These are phyloP conservation scores for Ramaria rubella DNA, from an alignment of 768 basidiomycete species.

Conservation along the genomic window DNA sequence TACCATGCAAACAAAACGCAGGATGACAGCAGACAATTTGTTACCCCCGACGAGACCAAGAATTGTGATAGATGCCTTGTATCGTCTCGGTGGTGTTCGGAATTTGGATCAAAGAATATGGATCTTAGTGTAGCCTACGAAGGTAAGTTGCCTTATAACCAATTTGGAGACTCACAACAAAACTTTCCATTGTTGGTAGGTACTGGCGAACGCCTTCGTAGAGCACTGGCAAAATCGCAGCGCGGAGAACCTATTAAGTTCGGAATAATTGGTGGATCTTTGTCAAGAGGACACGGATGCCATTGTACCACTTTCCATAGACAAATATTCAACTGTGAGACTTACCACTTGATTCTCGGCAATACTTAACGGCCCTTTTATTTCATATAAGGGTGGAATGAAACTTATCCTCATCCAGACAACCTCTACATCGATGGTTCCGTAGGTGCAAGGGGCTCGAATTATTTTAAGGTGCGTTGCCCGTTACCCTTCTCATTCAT, in stretches of 20 bases:
- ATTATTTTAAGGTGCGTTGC: slow-evolving; percentile 8
- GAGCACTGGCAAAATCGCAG: neutral
- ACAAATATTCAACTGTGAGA: slow-evolving; percentile 6
- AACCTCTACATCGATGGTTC: neutral
- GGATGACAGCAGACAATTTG: neutral
- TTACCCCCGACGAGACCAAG: neutral
- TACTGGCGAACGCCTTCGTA: slow-evolving; percentile 2
- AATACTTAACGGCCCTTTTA: neutral
- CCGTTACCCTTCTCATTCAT: neutral
- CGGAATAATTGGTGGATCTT: slow-evolving; percentile 8
- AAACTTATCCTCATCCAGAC: slow-evolving; percentile 2
- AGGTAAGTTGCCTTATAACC: neutral
- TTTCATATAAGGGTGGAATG: slow-evolving; percentile 1
- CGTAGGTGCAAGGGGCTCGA: slow-evolving; percentile 8
- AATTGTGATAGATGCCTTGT: slow-evolving; percentile 4
- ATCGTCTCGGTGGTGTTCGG: neutral
- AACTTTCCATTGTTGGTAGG: neutral
- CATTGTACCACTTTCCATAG: slow-evolving; percentile 6
- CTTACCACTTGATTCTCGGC: neutral
- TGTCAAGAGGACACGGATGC: slow-evolving; percentile 7
- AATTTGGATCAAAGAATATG: slow-evolving; percentile 4
- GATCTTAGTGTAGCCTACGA: slow-evolving; percentile 6
- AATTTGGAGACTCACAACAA: neutral
- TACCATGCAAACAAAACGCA: neutral
- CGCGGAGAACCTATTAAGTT: slow-evolving; percentile 2